Base-by-base conservation (phyloP, 805 yeast species). In the Candida insectalens region DNA sequence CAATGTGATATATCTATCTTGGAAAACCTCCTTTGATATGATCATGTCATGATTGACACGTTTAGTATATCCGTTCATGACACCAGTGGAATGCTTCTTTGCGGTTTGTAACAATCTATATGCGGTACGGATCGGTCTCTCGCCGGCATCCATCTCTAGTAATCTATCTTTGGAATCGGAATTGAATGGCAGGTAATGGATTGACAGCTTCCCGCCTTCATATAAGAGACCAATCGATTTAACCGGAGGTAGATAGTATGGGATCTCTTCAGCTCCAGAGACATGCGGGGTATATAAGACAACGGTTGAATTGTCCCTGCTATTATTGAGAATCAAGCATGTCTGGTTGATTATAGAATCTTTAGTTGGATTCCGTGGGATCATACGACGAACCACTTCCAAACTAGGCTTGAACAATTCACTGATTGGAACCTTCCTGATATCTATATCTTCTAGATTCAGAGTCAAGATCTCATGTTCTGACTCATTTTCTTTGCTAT, bases 281-380 rank as follows among this genome's bases (percentile, higher is more conserved):
- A 87, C 67, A 51, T 88, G 96, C 0, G 96, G 95, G 1, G 79
- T 64, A 54, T 87, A 89, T 0, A 80, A 69, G 9, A 87, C 73
- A 34, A 83, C 52, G 1, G 74, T 62, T 3, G 75, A 57, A 20
- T 63, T 57, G 2, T 52, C 46, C 19, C 47, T 46, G 26, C 41
- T 33, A 23, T 55, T 44, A 10, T 25, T 22, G 51, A 67, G 57
- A 2, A 73, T 58, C 22, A 75, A 56, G 55, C 96, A 88, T 0
- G 95, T 80, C 55, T 89, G 97, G 51, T 83, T 83, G 40, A 87
- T 74, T 17, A 83, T 71, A 33, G 71, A 69, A 51, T 88, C 97
- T 47, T 83, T 81, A 50, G 73, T 76, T 0, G 95, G 95, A 49
- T 88, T 88, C 55, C 96, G 65, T 8, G 97, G 97, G n/a, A 88